phyloP scores from a whole-genome alignment of 441 rosid species.

The Arabidopsis hybrid region DNA sequence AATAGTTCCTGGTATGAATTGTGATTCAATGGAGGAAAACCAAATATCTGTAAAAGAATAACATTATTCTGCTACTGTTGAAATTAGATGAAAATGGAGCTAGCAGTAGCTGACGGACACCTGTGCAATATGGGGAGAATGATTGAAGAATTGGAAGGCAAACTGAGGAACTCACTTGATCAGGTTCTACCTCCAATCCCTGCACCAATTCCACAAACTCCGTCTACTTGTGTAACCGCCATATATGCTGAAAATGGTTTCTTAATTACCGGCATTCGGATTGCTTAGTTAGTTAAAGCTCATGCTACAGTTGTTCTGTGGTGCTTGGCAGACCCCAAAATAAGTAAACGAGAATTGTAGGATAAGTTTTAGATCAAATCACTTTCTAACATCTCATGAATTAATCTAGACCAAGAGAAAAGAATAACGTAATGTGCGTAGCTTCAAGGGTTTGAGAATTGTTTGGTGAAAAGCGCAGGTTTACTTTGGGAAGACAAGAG shows the following conservation, averaged over 20 bases:
- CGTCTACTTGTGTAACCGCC: background rate
- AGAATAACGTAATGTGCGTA: background rate
- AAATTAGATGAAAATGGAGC: constrained; percentile 84
- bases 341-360: background rate
- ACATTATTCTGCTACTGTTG: constrained; percentile 16
- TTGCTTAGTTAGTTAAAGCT: constrained; percentile 1
- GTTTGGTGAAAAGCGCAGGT: constrained; percentile 58
- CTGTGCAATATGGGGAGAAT: constrained; percentile 97
- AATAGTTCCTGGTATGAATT: background rate
- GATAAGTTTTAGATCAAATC: background rate
- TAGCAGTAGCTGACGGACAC: constrained; percentile 87
- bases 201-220: background rate
- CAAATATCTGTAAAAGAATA: background rate
- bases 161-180: constrained; percentile 90
- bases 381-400: background rate
- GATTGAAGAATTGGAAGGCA: constrained; percentile 99
- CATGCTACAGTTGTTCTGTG: constrained; percentile 1
- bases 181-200: constrained; percentile 60
- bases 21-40: background rate
- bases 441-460: background rate
- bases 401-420: background rate
- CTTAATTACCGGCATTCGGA: background rate
- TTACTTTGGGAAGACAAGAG: constrained; percentile 96
- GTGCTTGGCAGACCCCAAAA: background rate
- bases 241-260: background rate